Conservation (phyloP, 2,329 filamentous ascomycete species). For the Plenodomus biglobosus region DNA sequence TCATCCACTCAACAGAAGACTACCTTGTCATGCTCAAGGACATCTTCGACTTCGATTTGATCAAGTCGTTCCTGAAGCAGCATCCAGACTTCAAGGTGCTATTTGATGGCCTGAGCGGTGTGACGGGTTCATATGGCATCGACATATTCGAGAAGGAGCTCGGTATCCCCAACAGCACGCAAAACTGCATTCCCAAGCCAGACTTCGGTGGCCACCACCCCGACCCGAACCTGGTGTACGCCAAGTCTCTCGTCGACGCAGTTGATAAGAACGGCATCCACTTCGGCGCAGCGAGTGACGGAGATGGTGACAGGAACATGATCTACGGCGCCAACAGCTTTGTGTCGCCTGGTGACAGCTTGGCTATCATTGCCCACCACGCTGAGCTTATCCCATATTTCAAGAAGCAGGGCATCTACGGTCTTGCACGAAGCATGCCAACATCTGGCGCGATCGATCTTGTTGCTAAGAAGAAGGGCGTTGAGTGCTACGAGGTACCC, state of each 20-base stretch:
- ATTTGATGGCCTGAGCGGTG: conserved; percentile 91
- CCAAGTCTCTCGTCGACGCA: conserved; percentile 87
- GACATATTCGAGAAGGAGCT: conserved; percentile 96
- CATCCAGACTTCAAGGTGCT: conserved; percentile 95
- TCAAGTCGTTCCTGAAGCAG: conserved; percentile 86
- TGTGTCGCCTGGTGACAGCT: conserved; percentile 93
- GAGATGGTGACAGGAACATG: conserved; percentile 99
- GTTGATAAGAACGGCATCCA: conserved; percentile 91
- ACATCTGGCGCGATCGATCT: conserved; percentile 94
- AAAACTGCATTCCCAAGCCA: conserved; percentile 89
- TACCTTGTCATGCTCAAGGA: conserved; percentile 96
- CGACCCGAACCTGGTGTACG: conserved; percentile 96
- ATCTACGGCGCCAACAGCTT: conserved; percentile 97
- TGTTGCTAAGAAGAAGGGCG: conserved; percentile 89
- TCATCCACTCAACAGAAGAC: conserved; percentile 89
- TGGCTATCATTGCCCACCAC: conserved; percentile 98
- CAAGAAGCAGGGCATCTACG: conserved; percentile 94
- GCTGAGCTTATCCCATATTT: conserved; percentile 97
- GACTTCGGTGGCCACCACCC: conserved; percentile 98
- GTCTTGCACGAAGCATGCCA: conserved; percentile 95
- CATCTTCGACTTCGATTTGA: conserved; percentile 96
- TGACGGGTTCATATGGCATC: conserved; percentile 91
- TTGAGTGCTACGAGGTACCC: conserved; percentile 93
- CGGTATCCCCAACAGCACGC: conserved; percentile 76
- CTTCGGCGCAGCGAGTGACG: conserved; percentile 94